phyloP scores from a whole-genome alignment of 768 basidiomycete genomes.

The Cystobasidium onofrii region DNA sequence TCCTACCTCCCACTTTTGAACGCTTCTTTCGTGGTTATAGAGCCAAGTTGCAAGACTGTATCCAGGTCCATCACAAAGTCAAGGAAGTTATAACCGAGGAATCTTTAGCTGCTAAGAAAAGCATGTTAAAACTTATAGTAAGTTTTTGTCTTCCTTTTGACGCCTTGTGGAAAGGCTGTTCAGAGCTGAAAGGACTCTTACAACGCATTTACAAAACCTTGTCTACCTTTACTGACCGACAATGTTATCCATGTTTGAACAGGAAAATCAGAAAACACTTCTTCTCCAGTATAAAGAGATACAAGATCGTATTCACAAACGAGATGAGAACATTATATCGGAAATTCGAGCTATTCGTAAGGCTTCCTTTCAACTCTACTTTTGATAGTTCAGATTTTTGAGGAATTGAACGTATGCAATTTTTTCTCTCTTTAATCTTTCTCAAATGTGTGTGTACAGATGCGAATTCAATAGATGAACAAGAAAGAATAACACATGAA shows the following conservation, averaged over 20 bases:
- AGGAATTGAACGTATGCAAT: too few species aligned
- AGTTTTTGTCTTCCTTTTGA: neutral
- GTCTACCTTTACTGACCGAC: neutral
- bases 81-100: neutral
- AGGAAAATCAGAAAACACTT: neutral
- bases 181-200: too few species aligned
- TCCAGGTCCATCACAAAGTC: neutral
- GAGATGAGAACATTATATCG: neutral
- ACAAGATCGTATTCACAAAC: neutral
- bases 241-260: too few species aligned
- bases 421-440: neutral
- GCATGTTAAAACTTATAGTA: neutral
- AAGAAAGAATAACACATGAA: neutral
- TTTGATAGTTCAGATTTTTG: too few species aligned
- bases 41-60: neutral
- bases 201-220: neutral
- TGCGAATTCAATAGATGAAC: neutral
- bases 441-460: neutral
- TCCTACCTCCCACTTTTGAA: neutral
- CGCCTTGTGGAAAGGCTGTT: too few species aligned
- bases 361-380: neutral
- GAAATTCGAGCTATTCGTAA: conserved; percentile 4
- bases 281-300: neutral
- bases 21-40: neutral
- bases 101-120: neutral